Evolutionary conservation across 345 rosid species (phyloP).

Genomic region (Physaria fendleri): DNA sequence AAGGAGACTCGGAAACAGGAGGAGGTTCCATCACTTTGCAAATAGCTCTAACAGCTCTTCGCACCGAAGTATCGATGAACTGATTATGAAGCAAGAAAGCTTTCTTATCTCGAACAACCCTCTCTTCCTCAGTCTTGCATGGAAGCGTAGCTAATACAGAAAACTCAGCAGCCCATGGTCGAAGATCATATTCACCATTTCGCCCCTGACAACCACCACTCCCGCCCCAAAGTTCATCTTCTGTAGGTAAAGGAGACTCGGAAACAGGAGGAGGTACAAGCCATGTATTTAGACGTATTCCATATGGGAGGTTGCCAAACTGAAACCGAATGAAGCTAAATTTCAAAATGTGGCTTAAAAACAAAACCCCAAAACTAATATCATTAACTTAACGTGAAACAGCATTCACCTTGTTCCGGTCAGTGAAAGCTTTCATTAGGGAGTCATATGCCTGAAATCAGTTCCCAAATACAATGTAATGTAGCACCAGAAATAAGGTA

Average conservation of each 20-base stretch:
- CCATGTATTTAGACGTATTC: constrained; percentile 90
- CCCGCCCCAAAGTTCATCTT: constrained; percentile 89
- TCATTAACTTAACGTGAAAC: background rate
- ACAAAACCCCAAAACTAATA: background rate
- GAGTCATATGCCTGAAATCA: constrained; percentile 74
- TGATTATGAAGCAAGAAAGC: constrained; percentile 79
- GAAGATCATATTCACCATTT: constrained; percentile 50
- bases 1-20: constrained; percentile 57
- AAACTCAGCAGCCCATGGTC: constrained; percentile 82
- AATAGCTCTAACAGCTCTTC: constrained; percentile 64
- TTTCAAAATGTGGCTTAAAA: background rate
- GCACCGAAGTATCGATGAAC: constrained; percentile 71
- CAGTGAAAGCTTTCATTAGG: constrained; percentile 81
- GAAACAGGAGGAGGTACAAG: constrained; percentile 71
- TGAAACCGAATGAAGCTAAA: constrained; percentile 24
- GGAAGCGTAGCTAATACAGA: constrained; percentile 74
- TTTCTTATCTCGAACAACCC: constrained; percentile 77
- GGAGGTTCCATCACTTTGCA: constrained; percentile 35
- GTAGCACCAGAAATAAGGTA: background rate
- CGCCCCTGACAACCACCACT: constrained; percentile 86
- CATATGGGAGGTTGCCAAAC: constrained; percentile 95
- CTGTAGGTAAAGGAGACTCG: constrained; percentile 64
- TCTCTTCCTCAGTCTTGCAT: constrained; percentile 89
- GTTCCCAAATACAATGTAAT: background rate
- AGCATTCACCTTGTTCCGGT: constrained; percentile 71